Base-by-base conservation (phyloP, 495 filamentous ascomycete species). In the Penicillium robsamsonii region DNA sequence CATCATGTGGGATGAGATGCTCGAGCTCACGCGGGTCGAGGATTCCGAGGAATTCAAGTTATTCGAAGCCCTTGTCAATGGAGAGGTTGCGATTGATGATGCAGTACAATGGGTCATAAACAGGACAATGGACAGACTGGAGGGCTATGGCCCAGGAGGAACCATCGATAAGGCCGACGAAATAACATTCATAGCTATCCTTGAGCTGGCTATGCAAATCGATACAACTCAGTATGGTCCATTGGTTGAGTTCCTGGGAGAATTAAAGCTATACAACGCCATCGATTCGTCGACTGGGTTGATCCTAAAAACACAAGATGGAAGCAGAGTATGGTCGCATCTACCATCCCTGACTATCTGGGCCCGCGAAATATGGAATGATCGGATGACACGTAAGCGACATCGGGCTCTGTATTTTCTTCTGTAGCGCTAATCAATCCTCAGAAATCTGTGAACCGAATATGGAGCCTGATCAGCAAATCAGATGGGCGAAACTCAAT, bases 311-410 rank as follows among this genome's bases (percentile, higher is more conserved):
- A 25, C 30, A 22, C 47, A 38, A 22, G 31, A 50, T 33, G 47
- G 47, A 13, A 50, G 47, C 17, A 20, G 47, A 15, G 47, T 50
- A 4, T 50, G 47, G 47, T 50, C 47, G 1, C 47, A 50, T 33
- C 17, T 50, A 7, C 47, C 47, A 1, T 50, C 47, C 1, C 30
- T 50, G 12, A 29, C 20, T 10, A 3, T 33, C 20, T 38, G 31
- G 11, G 47, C 33, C 1, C 7, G 33, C 2, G 8, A 38, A 15
- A 27, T 50, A 15, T 38, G 30, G 31, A 24, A 11, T 4, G 47
- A 50, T 0, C 24, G 33, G 4, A 17, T 25, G 47, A 50, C 31
- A 38, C 15, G 47, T 50, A 40, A 37, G 47, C 9, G 27, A 24
- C 8, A 30, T 11, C 20, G 10, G 24, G 1, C 37, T 20, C 11